These are phyloP conservation scores for Leishmania tarentolae DNA, from an alignment of 208 protist species.

Conservation along the genomic window DNA sequence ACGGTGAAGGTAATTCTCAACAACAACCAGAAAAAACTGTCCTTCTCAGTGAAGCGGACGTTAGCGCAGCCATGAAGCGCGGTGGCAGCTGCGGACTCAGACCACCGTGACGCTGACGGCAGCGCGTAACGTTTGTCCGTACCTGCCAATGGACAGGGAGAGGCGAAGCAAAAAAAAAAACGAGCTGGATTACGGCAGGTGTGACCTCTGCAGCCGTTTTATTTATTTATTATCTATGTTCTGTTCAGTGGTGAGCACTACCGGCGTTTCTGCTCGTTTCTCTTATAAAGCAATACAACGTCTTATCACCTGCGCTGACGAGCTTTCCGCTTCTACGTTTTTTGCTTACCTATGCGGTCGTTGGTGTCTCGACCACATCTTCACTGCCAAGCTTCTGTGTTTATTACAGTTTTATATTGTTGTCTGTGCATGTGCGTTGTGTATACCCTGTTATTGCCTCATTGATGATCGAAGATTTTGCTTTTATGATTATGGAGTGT, in stretches of 20 bases:
- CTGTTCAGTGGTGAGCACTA: background rate
- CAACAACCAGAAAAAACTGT: slow-evolving; percentile 42
- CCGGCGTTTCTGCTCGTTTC: background rate
- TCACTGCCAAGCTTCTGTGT: background rate
- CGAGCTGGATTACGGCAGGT: background rate
- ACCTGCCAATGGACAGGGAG: background rate
- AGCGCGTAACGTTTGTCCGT: background rate
- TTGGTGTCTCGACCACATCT: background rate
- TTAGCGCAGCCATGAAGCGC: slow-evolving; percentile 1
- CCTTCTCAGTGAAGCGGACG: slow-evolving; percentile 65
- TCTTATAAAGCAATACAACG: background rate
- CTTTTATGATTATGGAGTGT: too few species aligned
- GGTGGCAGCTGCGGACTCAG: background rate
- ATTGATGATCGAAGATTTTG: background rate
- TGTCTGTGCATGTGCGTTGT: background rate
- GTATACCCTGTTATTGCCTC: background rate
- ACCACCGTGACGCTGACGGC: background rate
- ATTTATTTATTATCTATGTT: background rate
- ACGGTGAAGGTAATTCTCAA: slow-evolving; percentile 59
- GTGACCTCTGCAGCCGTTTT: background rate
- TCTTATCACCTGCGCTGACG: background rate
- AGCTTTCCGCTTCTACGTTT: background rate
- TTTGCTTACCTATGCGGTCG: background rate
- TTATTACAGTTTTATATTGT: too few species aligned
- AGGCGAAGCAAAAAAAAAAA: background rate